Percentiles rank a stretch among this genome's conserved stretches.
phyloP scores from a whole-genome alignment of 768 basidiomycete genomes.

The Tylopilus vinaceipallidus region DNA sequence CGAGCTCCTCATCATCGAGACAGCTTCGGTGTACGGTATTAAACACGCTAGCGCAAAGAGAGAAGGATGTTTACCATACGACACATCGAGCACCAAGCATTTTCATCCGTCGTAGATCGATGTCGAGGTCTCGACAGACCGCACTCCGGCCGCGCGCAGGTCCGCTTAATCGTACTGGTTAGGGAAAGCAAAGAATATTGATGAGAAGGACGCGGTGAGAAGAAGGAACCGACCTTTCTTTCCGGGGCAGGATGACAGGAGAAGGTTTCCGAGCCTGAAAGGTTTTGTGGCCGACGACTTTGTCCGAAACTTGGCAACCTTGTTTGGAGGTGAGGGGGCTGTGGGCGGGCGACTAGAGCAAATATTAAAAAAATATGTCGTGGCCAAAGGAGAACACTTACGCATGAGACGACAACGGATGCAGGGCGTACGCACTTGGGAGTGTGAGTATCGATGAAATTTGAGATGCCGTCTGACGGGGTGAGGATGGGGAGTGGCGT shows the following conservation, averaged over 20 bases:
- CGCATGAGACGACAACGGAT: conserved; percentile 15
- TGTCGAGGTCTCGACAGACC: conserved; percentile 78
- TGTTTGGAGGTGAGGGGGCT: conserved; percentile 16
- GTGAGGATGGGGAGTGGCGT: not conserved
- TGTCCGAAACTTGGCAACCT: conserved; percentile 11
- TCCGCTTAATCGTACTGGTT: conserved; percentile 65
- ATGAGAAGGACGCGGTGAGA: not conserved
- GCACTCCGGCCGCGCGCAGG: conserved; percentile 76
- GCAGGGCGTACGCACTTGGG: conserved; percentile 11
- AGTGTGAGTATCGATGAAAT: conserved; percentile 10
- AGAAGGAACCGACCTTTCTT: conserved; percentile 68
- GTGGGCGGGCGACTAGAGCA: conserved; percentile 17
- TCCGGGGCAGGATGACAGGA: conserved; percentile 89
- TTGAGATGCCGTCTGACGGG: conserved; percentile 2
- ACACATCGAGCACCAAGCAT: conserved; percentile 74
- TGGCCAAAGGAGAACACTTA: conserved; percentile 4
- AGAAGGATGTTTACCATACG: conserved; percentile 55
- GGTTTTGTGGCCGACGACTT: conserved; percentile 13
- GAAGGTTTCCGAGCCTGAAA: conserved; percentile 73
- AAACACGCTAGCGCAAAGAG: not conserved
- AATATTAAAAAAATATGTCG: not conserved
- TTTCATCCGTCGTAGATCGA: conserved; percentile 74
- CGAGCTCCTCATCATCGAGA: conserved; percentile 80
- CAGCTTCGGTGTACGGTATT: conserved; percentile 47
- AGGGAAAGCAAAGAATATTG: not conserved